Conservation (phyloP, 306 rosid genomes). For the Dalbergia cochinchinensis region DNA sequence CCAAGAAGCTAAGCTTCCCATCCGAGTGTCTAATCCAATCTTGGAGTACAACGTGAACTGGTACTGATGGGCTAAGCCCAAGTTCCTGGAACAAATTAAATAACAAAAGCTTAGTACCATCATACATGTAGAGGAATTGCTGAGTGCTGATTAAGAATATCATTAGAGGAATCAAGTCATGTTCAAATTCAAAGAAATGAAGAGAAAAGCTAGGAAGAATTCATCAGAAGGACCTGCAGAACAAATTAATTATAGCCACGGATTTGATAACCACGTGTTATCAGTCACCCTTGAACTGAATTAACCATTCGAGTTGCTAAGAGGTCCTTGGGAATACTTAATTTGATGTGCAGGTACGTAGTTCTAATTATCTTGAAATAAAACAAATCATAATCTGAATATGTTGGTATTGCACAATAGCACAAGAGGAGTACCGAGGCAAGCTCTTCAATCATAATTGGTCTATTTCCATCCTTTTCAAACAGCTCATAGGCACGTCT, state of each 20-base stretch:
- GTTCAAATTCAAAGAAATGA: not conserved
- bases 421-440: slow-evolving; percentile 69
- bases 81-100: slow-evolving; percentile 68
- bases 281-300: not conserved
- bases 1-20: slow-evolving; percentile 89
- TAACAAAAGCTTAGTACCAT: slow-evolving; percentile 33
- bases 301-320: not conserved
- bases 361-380: not conserved
- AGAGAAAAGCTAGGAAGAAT: not conserved
- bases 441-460: slow-evolving; percentile 90
- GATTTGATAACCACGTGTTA: slow-evolving; percentile 1
- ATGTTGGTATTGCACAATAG: slow-evolving; percentile 5
- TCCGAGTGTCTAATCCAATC: slow-evolving; percentile 92
- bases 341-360: not conserved
- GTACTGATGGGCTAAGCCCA: slow-evolving; percentile 83
- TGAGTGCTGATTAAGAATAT: slow-evolving; percentile 1
- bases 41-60: slow-evolving; percentile 88
- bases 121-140: not conserved
- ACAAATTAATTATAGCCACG: not conserved
- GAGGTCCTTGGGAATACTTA: slow-evolving; percentile 4
- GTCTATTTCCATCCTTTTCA: slow-evolving; percentile 88
- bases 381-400: not conserved
- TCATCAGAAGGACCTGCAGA: not conserved
- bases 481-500: slow-evolving; percentile 84
- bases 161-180: not conserved